Evolutionary conservation across 345 rosid species (phyloP), one percentile per base, ranked within the genome.

Genomic region (Citrus cavaleriei): DNA sequence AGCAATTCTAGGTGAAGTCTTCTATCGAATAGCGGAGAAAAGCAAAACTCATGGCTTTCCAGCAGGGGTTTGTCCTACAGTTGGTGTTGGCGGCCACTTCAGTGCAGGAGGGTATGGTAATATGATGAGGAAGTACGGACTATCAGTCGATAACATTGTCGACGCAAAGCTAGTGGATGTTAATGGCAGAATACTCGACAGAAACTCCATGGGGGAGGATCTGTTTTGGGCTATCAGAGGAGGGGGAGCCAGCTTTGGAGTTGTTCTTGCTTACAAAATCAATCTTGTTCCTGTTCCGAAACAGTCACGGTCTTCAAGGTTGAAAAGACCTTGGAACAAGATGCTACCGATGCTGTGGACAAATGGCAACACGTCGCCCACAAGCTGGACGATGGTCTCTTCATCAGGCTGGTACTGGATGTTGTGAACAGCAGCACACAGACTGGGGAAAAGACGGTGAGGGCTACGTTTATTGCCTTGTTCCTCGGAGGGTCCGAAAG

Each of bases 231-330:
- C 76, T 72, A 58, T 73, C 54, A 73, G 35, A 58, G 77, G 77
- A 73, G 77, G 77, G 2, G 77, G 77, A 24, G 77, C 77, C 10
- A 73, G 77, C 34, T 73, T 73, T 59, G 77, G 68, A n/a, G 77
- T 73, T 24, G 68, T 74, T 59, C 21, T 60, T 74, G 63, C 77
- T 21, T 60, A 60, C 22, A 74, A 14, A 4, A 74, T 74, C 24
- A 60, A 60, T 3, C 16, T 74, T 24, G 68, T 60, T 60, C 55
- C 7, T 37, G 77, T 74, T 37, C 68, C 77, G 7, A 59, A 38
- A 60, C 22, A 12, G 77, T 74, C 37, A 74, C 68, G 0, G 68
- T 74, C 8, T 74, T 74, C 25, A 32, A 21, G 22, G 67, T 73
- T 14, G 67, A 73, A 37, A 73, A 10, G 54, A 59, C 55, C 16